phyloP scores from a whole-genome alignment of 768 basidiomycete genomes.

The Galerina marginata region DNA sequence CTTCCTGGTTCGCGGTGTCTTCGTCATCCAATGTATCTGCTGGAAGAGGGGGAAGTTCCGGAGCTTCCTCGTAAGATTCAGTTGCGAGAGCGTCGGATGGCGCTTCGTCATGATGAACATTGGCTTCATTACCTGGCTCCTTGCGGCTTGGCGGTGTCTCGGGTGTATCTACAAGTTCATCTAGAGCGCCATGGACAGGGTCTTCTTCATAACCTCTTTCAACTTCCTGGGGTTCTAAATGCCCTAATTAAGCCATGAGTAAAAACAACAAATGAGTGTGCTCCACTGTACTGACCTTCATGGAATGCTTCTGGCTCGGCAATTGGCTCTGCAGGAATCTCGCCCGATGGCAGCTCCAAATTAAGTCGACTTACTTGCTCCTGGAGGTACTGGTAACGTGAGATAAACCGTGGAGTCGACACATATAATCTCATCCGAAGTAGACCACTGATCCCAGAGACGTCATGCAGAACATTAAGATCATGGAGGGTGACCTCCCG shows the following conservation, averaged over 20 bases:
- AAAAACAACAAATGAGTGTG: neutral
- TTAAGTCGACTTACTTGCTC: slow-evolving; percentile 48
- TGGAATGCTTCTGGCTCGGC: neutral
- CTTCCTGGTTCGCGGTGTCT: neutral
- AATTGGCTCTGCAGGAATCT: slow-evolving; percentile 2
- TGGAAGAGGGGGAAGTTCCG: slow-evolving; percentile 2
- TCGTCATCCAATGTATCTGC: neutral
- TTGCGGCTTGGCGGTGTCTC: no score
- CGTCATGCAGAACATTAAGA: slow-evolving; percentile 72
- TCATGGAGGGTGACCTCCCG: slow-evolving; percentile 77
- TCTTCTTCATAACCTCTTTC: neutral
- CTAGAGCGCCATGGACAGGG: no score
- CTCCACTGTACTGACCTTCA: slow-evolving; percentile 12
- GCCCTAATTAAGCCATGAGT: neutral
- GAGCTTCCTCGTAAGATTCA: neutral
- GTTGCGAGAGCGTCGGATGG: neutral
- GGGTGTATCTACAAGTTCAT: no score
- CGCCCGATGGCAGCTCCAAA: slow-evolving; percentile 16
- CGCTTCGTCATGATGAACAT: neutral
- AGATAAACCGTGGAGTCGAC: slow-evolving; percentile 63
- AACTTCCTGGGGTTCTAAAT: neutral
- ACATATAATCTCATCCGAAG: slow-evolving; percentile 61
- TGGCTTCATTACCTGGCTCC: neutral
- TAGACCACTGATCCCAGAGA: slow-evolving; percentile 63
- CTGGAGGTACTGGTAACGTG: slow-evolving; percentile 67